These are phyloP conservation scores for Canavalia gladiata DNA, from an alignment of 306 rosid genomes.

Conservation along the genomic window DNA sequence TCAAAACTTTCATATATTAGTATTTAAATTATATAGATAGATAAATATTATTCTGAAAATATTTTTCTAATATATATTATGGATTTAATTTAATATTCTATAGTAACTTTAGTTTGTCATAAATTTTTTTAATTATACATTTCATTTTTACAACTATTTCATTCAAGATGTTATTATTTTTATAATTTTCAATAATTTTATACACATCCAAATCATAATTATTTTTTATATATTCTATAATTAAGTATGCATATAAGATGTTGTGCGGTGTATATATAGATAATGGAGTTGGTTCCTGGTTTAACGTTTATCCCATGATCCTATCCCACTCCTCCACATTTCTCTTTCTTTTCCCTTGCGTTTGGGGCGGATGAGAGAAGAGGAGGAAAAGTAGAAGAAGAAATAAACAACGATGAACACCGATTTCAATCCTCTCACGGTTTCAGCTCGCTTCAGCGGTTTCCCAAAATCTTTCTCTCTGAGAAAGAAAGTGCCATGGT, in stretches of 20 bases:
- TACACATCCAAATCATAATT: too few relatives aligned
- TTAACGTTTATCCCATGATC: constrained; percentile 10
- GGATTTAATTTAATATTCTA: too few relatives aligned
- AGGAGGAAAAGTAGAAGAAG: not conserved
- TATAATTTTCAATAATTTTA: too few relatives aligned
- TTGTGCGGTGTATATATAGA: not conserved
- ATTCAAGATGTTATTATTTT: too few relatives aligned
- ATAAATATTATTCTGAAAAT: too few relatives aligned
- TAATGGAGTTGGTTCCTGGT: constrained; percentile 32
- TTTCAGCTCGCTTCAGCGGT: constrained; percentile 52
- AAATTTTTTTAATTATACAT: too few relatives aligned
- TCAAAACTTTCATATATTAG: too few relatives aligned
- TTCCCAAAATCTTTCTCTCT: constrained; percentile 61
- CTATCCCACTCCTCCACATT: not conserved
- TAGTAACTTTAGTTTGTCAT: too few relatives aligned
- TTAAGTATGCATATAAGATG: not conserved
- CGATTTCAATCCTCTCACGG: constrained; percentile 23
- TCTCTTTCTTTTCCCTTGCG: not conserved
- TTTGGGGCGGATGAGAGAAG: not conserved
- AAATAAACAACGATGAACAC: constrained; percentile 4
- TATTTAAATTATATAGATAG: too few relatives aligned
- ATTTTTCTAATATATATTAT: too few relatives aligned
- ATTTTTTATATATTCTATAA: too few relatives aligned
- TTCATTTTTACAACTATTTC: too few relatives aligned
- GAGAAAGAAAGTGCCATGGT: constrained; percentile 70